Base-by-base conservation (phyloP, 352 stramenopile genomes). In the Aphanomyces stellatus region DNA sequence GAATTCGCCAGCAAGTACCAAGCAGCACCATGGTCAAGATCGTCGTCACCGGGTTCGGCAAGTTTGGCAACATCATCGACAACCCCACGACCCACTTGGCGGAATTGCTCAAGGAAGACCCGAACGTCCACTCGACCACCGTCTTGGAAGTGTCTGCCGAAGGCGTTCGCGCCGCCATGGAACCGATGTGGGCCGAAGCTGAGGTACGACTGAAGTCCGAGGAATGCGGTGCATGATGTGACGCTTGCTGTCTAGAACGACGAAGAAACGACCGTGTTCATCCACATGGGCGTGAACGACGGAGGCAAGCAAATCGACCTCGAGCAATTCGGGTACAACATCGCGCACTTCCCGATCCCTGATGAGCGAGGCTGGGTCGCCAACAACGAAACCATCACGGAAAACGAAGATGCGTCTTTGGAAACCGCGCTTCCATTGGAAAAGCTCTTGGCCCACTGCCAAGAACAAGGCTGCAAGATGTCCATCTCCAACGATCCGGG, bases 51-150 rank as follows among this genome's bases (percentile, higher is more conserved):
- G 83, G 86, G 51, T 94, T 94, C 40, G 86, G 83, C 73, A 88
- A 88, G 71, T 94, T 94, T 56, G 86, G 79, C 43, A 72, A 91
- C 71, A 87, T 94, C 34, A 34, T 87, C 13, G 78, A 90, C 53
- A 94, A 94, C 69, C 83, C 83, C n/a, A 92, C 83, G 60, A 90
- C 79, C 19, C 63, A 71, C 31, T 69, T 94, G 41, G 78, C 77
- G 46, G 63, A 85, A 70, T 66, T 78, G 49, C 62, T 94, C 24
- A 79, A 70, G 19, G 57, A 74, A 30, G 75, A 91, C 59, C 67
- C 72, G n/a, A 85, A 88, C 40, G 77, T 91, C 51, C 89, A 81
- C 6, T 73, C 88, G 34, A 65, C 76, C 33, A 69, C 77, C 17
- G 84, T 94, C 66, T 78, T 94, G 10, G 83, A 94, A 71, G 80